Base-by-base conservation (phyloP, 768 basidiomycete genomes). In the Termitomyces sp. region DNA sequence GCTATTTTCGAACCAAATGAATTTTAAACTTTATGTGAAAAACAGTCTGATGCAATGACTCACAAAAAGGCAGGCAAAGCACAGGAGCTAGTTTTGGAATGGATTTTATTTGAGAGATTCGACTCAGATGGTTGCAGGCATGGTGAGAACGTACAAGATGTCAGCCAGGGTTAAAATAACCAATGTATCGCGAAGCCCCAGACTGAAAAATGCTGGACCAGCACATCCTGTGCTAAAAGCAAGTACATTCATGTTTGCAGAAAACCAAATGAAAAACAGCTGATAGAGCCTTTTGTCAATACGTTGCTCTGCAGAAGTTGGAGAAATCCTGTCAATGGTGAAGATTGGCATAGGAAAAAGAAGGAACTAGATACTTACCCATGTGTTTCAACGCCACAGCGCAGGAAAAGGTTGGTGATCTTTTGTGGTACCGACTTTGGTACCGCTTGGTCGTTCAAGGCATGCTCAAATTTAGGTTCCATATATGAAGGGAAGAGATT, bases 201-300 rank as follows among this genome's bases (percentile, higher is more conserved):
- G 75, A 6, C 70, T 72, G 60, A 84, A 88, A 36, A 79, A 77
- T 10, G 79, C 66, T 4, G 86, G 86, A 0, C 85, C 86, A 14
- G 85, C 75, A 0, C 82, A 78, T 4, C 86, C 86, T 0, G 82
- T 74, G 18, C 82, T 80, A 59, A 86, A 86, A 70, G 76, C 77
- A 18, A 86, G 72, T 27, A 88, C 79, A 62, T 87, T 87, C 68
- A 86, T 78, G 65, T 86, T 87, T 54, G 81, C 77, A 8, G 87
- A 83, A 63, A 88, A 85, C 87, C 87, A 88, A 4, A 88, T 74
- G 63, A 85, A 85, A 72, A 88, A 88, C 63, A 87, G 69, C 59
- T 88, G 85, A 63, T 80, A 81, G 51, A 82, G 77, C 46, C 80
- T 79, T n/a, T 72, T 78, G 63, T 88, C 86, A 9, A 64, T 75